These are phyloP conservation scores for Rauvolfia tetraphylla DNA, from an alignment of 257 asterid species.

Conservation along the genomic window DNA sequence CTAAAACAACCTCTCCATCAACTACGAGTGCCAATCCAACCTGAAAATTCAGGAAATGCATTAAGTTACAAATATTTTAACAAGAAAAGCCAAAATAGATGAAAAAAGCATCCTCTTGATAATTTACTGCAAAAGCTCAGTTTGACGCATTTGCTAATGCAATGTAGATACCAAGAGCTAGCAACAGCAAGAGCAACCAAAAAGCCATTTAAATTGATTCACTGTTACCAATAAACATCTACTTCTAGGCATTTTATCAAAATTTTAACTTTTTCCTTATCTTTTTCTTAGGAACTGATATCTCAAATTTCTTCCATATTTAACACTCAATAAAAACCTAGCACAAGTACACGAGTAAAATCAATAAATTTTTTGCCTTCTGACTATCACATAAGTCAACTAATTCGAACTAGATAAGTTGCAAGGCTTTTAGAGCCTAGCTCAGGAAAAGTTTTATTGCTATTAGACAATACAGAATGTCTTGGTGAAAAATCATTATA, in stretches of 20 bases:
- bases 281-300: not conserved
- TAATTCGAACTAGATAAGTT: not conserved
- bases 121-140: not conserved
- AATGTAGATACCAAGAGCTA: not conserved
- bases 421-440: not conserved
- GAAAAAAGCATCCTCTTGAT: not conserved
- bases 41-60: conserved; percentile 39
- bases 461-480: not conserved
- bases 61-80: conserved; percentile 4
- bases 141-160: no score
- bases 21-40: conserved; percentile 93
- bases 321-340: not conserved
- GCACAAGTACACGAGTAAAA: not conserved
- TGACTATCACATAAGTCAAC: not conserved
- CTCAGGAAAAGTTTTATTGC: not conserved
- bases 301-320: not conserved
- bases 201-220: not conserved
- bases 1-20: conserved; percentile 83
- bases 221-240: not conserved
- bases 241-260: not conserved
- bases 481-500: not conserved
- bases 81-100: not conserved
- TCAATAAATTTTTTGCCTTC: no score
- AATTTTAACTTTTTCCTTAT: not conserved
- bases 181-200: conserved; percentile 13